Base-by-base conservation (phyloP, 2,329 filamentous ascomycete species). In the Talaromyces sp. region DNA sequence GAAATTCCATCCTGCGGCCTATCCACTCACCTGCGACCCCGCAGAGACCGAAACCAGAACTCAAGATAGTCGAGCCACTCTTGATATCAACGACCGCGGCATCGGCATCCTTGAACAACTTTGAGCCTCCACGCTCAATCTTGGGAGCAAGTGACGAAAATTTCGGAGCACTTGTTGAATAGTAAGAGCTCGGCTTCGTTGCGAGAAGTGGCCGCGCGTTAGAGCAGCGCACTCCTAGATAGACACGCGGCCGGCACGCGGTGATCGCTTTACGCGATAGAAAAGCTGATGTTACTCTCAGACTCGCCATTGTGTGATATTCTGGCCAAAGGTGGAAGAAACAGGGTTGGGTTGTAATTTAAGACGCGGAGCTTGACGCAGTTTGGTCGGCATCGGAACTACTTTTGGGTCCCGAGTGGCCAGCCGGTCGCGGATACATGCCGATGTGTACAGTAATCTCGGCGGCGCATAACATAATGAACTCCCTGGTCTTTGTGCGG, bases 11-110 rank as follows among this genome's bases (percentile, higher is more conserved):
- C n/a, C 17, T 33, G 27, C 30, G 19, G 13, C 3, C 30, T n/a
- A 46, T 46, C 11, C 30, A 64, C 76, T 49, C 74, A 85, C 84
- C 83, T 49, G 86, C 84, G 16, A 91, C 87, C 59, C 89, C 89
- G 62, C 88, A 92, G 11, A 93, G 81, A n/a, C 90, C 90, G 69
- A 93, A 93, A 1, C 89, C 90, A 14, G 89, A 86, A 66, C 88
- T 90, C 50, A 93, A 77, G 32, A 93, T 78, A 0, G 84, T 88
- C 10, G 84, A 86, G 49, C 88, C 84, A 63, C 87, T 86, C 67
- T 86, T 78, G 51, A 92, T 76, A 66, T 90, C 88, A 2, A 83
- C 82, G 36, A 55, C 82, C 5, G 89, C 89, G 37, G 83, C 83
- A 57, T 87, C 86, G 16, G 87, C 87, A 63, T 68, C 64, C 41